A percentile compares a stretch with the other conserved stretches of the same genome.
Evolutionary conservation across 257 asterid species (phyloP).

Genomic region (Forsythia viridissima): DNA sequence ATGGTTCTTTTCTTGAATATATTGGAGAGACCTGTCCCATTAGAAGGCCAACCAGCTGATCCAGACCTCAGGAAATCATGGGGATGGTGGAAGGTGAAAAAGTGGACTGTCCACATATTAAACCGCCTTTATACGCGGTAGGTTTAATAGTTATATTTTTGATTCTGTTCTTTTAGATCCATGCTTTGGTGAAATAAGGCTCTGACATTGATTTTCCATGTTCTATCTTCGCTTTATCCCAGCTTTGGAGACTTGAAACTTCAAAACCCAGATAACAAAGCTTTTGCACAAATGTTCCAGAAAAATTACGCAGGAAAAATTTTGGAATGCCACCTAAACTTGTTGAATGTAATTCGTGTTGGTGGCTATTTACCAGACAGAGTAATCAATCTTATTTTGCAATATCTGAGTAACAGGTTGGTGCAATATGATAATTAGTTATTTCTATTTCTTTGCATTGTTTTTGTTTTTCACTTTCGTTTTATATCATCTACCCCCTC

Average conservation of each 20-base stretch:
- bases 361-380: slow-evolving; percentile 98
- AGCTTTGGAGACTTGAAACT: slow-evolving; percentile 96
- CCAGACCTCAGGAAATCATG: slow-evolving; percentile 88
- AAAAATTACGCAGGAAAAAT: slow-evolving; percentile 92
- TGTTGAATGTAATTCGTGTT: slow-evolving; percentile 76
- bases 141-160: slow-evolving; percentile 19
- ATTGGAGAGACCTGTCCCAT: slow-evolving; percentile 92
- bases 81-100: slow-evolving; percentile 99
- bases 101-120: slow-evolving; percentile 93
- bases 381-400: slow-evolving; percentile 92
- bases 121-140: slow-evolving; percentile 95
- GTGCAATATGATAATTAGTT: slow-evolving; percentile 22
- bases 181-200: not conserved
- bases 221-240: slow-evolving; percentile 21
- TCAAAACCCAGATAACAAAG: slow-evolving; percentile 91
- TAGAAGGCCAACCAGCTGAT: slow-evolving; percentile 90
- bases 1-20: slow-evolving; percentile 87
- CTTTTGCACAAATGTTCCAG: slow-evolving; percentile 97
- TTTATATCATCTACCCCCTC: not conserved
- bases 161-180: slow-evolving; percentile 7
- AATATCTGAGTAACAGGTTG: slow-evolving; percentile 90
- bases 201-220: slow-evolving; percentile 1
- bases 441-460: not conserved
- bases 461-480: slow-evolving; percentile 1
- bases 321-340: slow-evolving; percentile 88